phyloP scores from a whole-genome alignment of 331 rosid genomes.

The Erythrophleum ivorense region DNA sequence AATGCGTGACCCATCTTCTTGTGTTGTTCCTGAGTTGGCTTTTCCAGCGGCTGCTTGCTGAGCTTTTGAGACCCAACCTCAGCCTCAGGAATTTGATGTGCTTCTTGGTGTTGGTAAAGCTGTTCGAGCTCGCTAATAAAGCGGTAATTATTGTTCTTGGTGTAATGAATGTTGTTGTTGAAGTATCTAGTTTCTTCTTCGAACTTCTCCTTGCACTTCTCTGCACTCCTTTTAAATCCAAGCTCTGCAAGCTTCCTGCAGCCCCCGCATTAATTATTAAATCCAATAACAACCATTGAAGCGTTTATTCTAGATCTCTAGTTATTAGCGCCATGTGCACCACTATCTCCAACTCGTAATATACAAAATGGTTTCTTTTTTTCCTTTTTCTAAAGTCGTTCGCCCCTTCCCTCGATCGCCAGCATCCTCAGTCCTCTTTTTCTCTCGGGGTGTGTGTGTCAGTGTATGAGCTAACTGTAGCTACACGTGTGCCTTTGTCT shows the following conservation, averaged over 20 bases:
- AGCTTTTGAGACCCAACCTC: background rate
- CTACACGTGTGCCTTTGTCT: conserved; percentile 1
- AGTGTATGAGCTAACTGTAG: background rate
- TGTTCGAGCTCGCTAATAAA: conserved; percentile 18
- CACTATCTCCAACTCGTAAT: background rate
- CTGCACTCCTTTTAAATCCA: conserved; percentile 15
- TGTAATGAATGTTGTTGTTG: background rate
- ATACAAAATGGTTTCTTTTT: background rate
- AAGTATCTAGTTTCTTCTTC: conserved; percentile 12
- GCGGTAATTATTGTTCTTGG: background rate
- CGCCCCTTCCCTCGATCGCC: background rate
- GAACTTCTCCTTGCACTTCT: conserved; percentile 14
- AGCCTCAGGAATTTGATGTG: background rate
- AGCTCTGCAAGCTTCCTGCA: conserved; percentile 22
- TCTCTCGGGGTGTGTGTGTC: background rate
- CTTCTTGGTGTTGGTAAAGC: conserved; percentile 10
- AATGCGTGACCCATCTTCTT: background rate
- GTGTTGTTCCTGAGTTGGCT: background rate
- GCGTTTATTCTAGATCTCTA: background rate
- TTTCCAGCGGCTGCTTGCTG: background rate
- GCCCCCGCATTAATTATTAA: background rate
- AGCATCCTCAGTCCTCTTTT: background rate
- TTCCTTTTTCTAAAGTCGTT: background rate
- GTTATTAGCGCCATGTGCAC: background rate
- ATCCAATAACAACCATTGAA: background rate